phyloP scores from a whole-genome alignment of 257 asterid species.

The Paraleonurus japonicus region DNA sequence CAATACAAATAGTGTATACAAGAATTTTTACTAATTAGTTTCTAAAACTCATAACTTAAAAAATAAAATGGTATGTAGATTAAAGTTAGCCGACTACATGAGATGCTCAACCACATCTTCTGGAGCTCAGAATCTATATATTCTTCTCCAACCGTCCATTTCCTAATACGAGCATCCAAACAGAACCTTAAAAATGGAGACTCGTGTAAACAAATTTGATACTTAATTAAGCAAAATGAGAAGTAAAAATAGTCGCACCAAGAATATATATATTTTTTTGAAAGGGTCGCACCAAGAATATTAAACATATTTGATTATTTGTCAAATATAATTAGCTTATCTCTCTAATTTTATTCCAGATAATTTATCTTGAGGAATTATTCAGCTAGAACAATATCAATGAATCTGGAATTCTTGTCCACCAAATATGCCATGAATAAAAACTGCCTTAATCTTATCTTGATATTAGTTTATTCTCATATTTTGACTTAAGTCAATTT shows the following conservation, averaged over 20 bases:
- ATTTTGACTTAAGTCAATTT: conserved; percentile 14
- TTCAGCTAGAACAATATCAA: conserved; percentile 21
- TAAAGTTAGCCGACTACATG: not conserved
- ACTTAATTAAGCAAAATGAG: not conserved
- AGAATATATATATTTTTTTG: too few species aligned
- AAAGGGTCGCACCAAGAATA: too few species aligned
- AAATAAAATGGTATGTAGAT: not conserved
- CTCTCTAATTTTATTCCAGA: not conserved
- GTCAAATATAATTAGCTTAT: not conserved
- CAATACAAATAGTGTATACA: too few species aligned
- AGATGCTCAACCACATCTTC: conserved; percentile 18
- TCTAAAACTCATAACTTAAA: not conserved
- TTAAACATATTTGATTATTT: not conserved
- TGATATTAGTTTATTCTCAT: conserved; percentile 13
- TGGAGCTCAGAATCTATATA: not conserved
- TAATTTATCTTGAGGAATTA: conserved; percentile 29
- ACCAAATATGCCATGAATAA: conserved; percentile 24
- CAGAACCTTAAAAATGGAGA: conserved; percentile 6
- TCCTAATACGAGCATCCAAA: conserved; percentile 10
- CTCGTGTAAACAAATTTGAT: not conserved
- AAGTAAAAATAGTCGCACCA: not conserved
- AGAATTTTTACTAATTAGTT: too few species aligned
- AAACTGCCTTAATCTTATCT: conserved; percentile 30
- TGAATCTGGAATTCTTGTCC: conserved; percentile 39
- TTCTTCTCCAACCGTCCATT: not conserved